Percentiles rank a stretch among this genome's conserved stretches.
These are phyloP conservation scores for Phytophthora aleatoria DNA, from an alignment of 352 stramenopile genomes.

Conservation along the genomic window DNA sequence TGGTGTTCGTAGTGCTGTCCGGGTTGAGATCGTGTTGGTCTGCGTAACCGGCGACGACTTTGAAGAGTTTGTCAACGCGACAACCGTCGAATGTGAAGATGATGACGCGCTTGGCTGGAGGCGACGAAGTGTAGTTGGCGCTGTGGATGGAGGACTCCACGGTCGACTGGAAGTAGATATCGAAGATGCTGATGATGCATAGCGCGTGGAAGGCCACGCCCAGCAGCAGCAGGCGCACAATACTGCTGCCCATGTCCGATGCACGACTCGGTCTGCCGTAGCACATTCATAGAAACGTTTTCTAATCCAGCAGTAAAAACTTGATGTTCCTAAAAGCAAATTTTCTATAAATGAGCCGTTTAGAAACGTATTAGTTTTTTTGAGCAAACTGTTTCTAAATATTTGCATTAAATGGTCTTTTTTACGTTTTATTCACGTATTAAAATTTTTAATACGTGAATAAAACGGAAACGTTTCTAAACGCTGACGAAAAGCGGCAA, in stretches of 20 bases:
- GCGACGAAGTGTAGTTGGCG: conserved; percentile 36
- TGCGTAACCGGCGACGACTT: conserved; percentile 42
- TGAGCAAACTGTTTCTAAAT: too few species aligned
- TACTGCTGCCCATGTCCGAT: conserved; percentile 11
- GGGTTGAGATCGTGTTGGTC: conserved; percentile 25
- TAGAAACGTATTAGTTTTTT: too few species aligned
- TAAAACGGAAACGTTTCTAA: too few species aligned
- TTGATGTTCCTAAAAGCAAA: too few species aligned
- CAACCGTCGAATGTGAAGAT: conserved; percentile 86
- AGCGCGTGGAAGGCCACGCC: conserved; percentile 77
- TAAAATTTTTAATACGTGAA: too few species aligned
- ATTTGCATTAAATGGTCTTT: too few species aligned
- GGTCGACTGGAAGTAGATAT: conserved; percentile 89
- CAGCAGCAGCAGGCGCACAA: conserved; percentile 57
- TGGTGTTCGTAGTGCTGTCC: background rate
- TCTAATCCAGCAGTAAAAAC: too few species aligned
- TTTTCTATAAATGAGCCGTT: too few species aligned
- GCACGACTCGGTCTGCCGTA: background rate
- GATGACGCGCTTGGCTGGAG: conserved; percentile 66
- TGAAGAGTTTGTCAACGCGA: conserved; percentile 83
- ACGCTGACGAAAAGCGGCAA: too few species aligned
- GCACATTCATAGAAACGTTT: too few species aligned
- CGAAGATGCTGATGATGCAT: conserved; percentile 85
- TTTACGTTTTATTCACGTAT: too few species aligned
- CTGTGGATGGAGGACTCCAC: conserved; percentile 65